These are phyloP conservation scores for Epichloe coenophiala DNA, from an alignment of 2,329 filamentous ascomycete species.

Conservation along the genomic window DNA sequence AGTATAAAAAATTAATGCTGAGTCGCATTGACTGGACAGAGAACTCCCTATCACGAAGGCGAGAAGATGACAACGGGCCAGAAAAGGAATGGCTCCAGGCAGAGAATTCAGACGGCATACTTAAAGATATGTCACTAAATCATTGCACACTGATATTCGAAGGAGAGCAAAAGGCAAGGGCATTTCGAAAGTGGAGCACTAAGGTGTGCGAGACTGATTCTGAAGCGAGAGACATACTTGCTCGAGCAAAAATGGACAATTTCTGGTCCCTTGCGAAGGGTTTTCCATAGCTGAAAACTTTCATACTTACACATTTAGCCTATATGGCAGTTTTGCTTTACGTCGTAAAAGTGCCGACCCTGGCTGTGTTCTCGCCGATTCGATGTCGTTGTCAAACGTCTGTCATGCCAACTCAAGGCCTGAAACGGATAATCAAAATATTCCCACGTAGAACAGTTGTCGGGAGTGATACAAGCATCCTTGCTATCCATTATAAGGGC, in stretches of 20 bases:
- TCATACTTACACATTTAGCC: not conserved
- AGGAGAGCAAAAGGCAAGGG: constrained; percentile 67
- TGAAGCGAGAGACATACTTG: constrained; percentile 69
- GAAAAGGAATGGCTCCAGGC: constrained; percentile 65
- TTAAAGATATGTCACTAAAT: constrained; percentile 74
- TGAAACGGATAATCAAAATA: too few species aligned
- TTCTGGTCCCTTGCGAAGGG: constrained; percentile 87
- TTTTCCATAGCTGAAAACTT: constrained; percentile 4
- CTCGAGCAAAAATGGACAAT: constrained; percentile 79
- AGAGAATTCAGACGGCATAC: constrained; percentile 60
- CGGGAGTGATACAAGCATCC: too few species aligned
- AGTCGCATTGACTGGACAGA: constrained; percentile 93
- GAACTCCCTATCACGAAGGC: constrained; percentile 56
- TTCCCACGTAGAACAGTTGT: too few species aligned
- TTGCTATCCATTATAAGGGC: too few species aligned
- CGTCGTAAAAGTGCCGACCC: too few species aligned
- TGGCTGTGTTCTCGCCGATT: too few species aligned
- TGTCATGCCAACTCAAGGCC: too few species aligned
- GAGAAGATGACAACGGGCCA: constrained; percentile 46
- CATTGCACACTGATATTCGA: constrained; percentile 80
- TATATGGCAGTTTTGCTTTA: too few species aligned
- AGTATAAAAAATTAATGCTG: constrained; percentile 92
- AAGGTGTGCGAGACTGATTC: constrained; percentile 88
- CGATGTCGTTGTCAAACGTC: too few species aligned
- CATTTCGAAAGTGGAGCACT: constrained; percentile 78